Conservation (phyloP, 2,329 filamentous ascomycete genomes). For the Aspergillus fumigatiaffinis region DNA sequence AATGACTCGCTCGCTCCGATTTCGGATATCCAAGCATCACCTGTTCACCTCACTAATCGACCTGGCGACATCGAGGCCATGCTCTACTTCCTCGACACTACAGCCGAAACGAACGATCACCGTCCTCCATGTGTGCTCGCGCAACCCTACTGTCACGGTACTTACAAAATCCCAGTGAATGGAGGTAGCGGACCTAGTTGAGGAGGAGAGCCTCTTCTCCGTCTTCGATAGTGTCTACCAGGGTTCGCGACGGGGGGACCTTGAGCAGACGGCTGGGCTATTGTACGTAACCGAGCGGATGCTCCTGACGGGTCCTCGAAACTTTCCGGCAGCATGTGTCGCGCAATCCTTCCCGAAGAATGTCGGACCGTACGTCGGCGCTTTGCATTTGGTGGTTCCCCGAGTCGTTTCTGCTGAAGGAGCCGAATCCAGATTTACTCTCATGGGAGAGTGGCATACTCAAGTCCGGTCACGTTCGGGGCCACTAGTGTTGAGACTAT, state of each 20-base stretch:
- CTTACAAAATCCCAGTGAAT: slow-evolving; percentile 82
- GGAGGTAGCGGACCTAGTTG: slow-evolving; percentile 67
- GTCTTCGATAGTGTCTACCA: too few species aligned
- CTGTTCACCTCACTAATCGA: slow-evolving; percentile 70
- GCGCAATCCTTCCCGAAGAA: slow-evolving; percentile 53
- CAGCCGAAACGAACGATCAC: slow-evolving; percentile 67
- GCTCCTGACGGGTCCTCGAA: too few species aligned
- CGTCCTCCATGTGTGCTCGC: too few species aligned
- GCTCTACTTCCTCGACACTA: slow-evolving; percentile 77
- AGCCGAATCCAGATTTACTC: slow-evolving; percentile 3
- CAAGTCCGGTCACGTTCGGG: slow-evolving; percentile 27
- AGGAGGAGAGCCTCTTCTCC: too few species aligned
- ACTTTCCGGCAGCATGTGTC: slow-evolving; percentile 43
- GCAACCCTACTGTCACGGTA: slow-evolving; percentile 94
- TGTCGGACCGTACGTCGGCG: slow-evolving; percentile 78
- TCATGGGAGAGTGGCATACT: slow-evolving; percentile 28
- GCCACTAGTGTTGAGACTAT: slow-evolving; percentile 27
- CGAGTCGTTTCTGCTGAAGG: slow-evolving; percentile 2
- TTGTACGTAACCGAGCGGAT: too few species aligned
- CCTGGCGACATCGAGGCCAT: slow-evolving; percentile 55
- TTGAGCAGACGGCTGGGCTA: too few species aligned
- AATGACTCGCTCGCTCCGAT: slow-evolving; percentile 65
- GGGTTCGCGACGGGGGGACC: too few species aligned
- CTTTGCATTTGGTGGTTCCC: slow-evolving; percentile 59
- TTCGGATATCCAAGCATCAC: slow-evolving; percentile 24